phyloP scores from a whole-genome alignment of 805 yeast genomes.

The Saccharomyces eubayanus region DNA sequence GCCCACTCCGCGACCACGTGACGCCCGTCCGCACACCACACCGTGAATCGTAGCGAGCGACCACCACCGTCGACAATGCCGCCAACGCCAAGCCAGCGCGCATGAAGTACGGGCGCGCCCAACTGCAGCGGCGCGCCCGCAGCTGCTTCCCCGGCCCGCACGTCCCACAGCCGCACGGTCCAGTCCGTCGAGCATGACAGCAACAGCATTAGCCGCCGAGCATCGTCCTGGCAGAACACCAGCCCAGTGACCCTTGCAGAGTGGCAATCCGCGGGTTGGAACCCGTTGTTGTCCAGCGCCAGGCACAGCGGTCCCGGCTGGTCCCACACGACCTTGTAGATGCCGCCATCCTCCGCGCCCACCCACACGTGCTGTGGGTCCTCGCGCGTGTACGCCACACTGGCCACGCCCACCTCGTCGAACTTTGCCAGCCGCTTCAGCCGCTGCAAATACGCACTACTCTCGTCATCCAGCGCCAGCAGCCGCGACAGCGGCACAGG shows the following conservation, averaged over 20 bases:
- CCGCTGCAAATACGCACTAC: conserved; percentile 5
- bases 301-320: conserved; percentile 7
- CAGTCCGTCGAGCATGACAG: conserved; percentile 22
- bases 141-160: neutral
- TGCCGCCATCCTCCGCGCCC: conserved; percentile 25
- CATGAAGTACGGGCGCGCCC: neutral
- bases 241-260: conserved; percentile 16
- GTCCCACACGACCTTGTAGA: conserved; percentile 14
- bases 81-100: neutral
- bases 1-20: neutral
- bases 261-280: conserved; percentile 16
- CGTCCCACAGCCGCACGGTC: conserved; percentile 23
- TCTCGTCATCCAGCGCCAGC: neutral
- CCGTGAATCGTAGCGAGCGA: neutral
- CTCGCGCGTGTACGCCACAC: conserved; percentile 13
- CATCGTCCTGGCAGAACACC: conserved; percentile 8
- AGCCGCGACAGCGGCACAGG: neutral
- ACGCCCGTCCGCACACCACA: neutral
- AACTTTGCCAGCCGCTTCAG: conserved; percentile 9
- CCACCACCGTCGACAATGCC: neutral
- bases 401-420: conserved; percentile 13
- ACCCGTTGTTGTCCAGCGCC: conserved; percentile 15
- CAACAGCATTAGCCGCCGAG: conserved; percentile 5
- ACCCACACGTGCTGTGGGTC: conserved; percentile 17
- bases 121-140: neutral